A percentile compares a stretch with the other conserved stretches of the same genome.
Evolutionary conservation across 2,329 filamentous ascomycete genomes (phyloP).

Genomic region (Microdochium paspali): DNA sequence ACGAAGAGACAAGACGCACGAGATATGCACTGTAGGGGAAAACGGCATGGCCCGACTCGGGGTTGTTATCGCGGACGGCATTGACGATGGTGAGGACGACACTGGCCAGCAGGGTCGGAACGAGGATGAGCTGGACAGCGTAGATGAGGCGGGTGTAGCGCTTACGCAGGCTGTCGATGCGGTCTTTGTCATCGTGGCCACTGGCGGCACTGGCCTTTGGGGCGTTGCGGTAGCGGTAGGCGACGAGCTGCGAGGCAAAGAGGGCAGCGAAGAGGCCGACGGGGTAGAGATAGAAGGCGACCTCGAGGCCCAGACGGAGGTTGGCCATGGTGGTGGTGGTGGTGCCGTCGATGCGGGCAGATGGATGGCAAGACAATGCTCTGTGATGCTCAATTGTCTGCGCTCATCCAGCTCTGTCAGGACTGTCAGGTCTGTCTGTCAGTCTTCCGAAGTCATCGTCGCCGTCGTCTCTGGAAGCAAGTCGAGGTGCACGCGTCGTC

Average conservation of each 20-base stretch:
- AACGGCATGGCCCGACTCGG: slow-evolving; percentile 8
- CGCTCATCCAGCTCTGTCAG: too few species aligned
- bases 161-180: slow-evolving; percentile 15
- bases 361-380: too few species aligned
- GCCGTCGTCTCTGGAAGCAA: too few species aligned
- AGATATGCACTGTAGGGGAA: slow-evolving; percentile 32
- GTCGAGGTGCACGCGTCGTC: too few species aligned
- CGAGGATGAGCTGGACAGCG: slow-evolving; percentile 22
- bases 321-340: slow-evolving; percentile 28
- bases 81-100: slow-evolving; percentile 20
- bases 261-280: slow-evolving; percentile 25
- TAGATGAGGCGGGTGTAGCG: slow-evolving; percentile 24
- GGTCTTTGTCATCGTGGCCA: slow-evolving; percentile 16
- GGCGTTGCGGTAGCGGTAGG: slow-evolving; percentile 23
- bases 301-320: slow-evolving; percentile 23
- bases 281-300: slow-evolving; percentile 31
- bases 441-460: too few species aligned
- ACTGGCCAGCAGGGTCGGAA: slow-evolving; percentile 19
- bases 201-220: slow-evolving; percentile 8
- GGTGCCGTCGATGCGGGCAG: too few species aligned
- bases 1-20: slow-evolving; percentile 6
- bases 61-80: slow-evolving; percentile 18
- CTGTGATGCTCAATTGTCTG: background rate
- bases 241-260: slow-evolving; percentile 23
- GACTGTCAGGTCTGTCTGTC: too few species aligned